phyloP scores from a whole-genome alignment of 2,329 filamentous ascomycete genomes.

The Exophiala calicioides region DNA sequence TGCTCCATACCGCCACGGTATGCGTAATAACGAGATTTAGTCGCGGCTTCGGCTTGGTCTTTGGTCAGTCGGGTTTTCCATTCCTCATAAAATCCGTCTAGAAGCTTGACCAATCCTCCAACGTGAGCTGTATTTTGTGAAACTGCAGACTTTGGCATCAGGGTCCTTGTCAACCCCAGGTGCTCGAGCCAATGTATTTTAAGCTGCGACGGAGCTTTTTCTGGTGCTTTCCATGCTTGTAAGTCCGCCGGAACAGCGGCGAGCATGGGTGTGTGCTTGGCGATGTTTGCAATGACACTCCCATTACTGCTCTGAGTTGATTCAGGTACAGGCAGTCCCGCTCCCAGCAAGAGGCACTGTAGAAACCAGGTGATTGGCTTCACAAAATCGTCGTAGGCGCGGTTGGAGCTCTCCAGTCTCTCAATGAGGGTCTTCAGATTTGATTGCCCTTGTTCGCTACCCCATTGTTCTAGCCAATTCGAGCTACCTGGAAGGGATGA shows the following conservation, averaged over 20 bases:
- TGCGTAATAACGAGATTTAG: slow-evolving; percentile 75
- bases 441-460: slow-evolving; percentile 37
- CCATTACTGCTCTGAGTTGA: slow-evolving; percentile 18
- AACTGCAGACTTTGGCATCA: slow-evolving; percentile 5
- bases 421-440: slow-evolving; percentile 69
- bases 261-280: slow-evolving; percentile 43
- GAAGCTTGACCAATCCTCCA: slow-evolving; percentile 33
- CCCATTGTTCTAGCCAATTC: slow-evolving; percentile 13
- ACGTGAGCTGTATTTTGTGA: not conserved
- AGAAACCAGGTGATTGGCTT: slow-evolving; percentile 76
- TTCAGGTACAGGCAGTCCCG: slow-evolving; percentile 37
- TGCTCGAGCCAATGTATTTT: slow-evolving; percentile 22
- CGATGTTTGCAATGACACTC: slow-evolving; percentile 35
- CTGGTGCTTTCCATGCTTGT: slow-evolving; percentile 8
- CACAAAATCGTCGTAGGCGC: slow-evolving; percentile 82
- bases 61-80: slow-evolving; percentile 77
- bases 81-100: slow-evolving; percentile 72
- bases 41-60: slow-evolving; percentile 73
- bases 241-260: slow-evolving; percentile 31
- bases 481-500: not conserved
- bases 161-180: slow-evolving; percentile 4
- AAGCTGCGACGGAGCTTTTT: not conserved
- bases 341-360: slow-evolving; percentile 70
- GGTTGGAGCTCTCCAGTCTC: slow-evolving; percentile 69
- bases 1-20: slow-evolving; percentile 78